A percentile compares a stretch with the other conserved stretches of the same genome.
Evolutionary conservation across 768 basidiomycete species (phyloP).

Genomic region (Tubosaeta sp.): DNA sequence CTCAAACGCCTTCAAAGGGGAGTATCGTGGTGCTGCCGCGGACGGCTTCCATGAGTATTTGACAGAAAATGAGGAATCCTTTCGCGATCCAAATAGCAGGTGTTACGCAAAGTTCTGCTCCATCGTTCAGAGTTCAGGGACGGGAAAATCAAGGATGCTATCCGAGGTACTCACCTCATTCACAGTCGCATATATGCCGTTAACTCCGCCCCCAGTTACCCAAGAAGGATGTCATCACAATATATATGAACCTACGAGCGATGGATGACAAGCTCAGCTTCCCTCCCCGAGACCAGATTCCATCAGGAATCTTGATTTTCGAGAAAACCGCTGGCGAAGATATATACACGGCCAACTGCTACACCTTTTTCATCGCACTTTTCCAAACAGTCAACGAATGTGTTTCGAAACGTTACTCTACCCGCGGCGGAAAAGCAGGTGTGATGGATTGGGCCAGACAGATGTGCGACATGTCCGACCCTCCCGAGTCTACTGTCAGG

Average conservation of each 20-base stretch:
- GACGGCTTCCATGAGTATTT: slow-evolving; percentile 9
- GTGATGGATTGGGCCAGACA: not conserved
- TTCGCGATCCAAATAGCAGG: not conserved
- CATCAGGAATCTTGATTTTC: not conserved
- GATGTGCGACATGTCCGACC: not conserved
- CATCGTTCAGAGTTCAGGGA: slow-evolving; percentile 12
- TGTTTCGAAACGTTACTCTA: not conserved
- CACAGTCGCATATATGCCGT: not conserved
- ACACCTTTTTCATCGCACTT: slow-evolving; percentile 2
- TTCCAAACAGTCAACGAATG: not conserved
- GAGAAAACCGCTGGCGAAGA: not conserved
- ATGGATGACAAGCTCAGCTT: not conserved
- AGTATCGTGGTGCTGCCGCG: not conserved
- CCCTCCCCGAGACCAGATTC: not conserved
- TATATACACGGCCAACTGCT: not conserved
- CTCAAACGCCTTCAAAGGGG: not conserved
- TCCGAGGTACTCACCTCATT: slow-evolving; percentile 1
- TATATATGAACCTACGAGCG: not conserved
- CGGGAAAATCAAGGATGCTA: slow-evolving; percentile 13
- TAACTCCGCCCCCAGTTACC: not conserved
- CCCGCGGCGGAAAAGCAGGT: no score
- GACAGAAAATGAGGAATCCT: not conserved
- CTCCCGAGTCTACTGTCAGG: not conserved
- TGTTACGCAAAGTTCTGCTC: slow-evolving; percentile 10
- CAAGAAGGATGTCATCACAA: not conserved